Evolutionary conservation across 352 stramenopile species (phyloP), one percentile per base, ranked within the genome.

Genomic region (Globisporangium orthogonon): DNA sequence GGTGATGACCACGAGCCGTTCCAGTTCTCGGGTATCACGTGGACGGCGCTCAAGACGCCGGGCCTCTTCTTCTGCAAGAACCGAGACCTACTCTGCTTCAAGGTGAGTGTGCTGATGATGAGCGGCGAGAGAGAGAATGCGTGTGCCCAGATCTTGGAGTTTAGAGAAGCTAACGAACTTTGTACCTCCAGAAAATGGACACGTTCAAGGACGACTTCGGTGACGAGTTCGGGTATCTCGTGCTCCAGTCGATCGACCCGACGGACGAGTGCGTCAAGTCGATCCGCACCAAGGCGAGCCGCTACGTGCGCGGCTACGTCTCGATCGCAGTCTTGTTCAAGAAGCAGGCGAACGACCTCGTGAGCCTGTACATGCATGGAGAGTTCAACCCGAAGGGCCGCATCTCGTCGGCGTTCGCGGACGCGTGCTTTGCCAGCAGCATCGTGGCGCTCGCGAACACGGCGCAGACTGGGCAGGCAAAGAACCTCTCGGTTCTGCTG

Each of bases 61-160:
- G 68, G 74, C 0, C 64, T 83, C 10, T 78, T 75, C 18, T 60
- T 91, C 11, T 87, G 78, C 62, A 72, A 77, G 59, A 74, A 81
- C 50, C 64, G 82, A 3, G 82, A 91, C 61, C 84, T 91, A 48
- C 56, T 89, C 35, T 87, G 78, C 54, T 91, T 89, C 58, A 87
- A 87, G 66, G 66, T 75, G 15, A 9, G 43, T 48, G 23, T 23
- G 23, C 23, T 23, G 23, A 23, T 23, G 23, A 23, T 23, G 23
- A 23, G 23, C 23, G 23, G 23, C 23, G 23, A 23, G 23, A 23
- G 23, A 23, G 23, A 23, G 23, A 23, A 23, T 23, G 23, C 23
- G 23, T 23, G 23, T 23, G 23, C 23, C 23, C 23, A 23, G 23
- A 23, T 23, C 23, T 23, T 23, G 23, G 23, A 23, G 23, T 23